phyloP scores from a whole-genome alignment of 768 basidiomycete genomes.

The Russula sp. region DNA sequence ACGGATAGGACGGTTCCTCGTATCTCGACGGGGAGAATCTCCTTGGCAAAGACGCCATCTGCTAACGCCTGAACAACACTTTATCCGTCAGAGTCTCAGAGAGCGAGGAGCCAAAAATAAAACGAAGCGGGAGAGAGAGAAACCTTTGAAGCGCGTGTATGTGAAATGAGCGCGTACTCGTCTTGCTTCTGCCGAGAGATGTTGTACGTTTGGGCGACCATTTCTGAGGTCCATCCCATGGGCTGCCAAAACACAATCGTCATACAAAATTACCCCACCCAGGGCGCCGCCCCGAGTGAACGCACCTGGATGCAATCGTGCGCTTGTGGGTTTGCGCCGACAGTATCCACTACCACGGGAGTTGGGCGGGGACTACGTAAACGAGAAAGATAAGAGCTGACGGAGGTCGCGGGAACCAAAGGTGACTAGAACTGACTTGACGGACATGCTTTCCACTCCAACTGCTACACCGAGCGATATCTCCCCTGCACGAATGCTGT shows the following conservation, averaged over 20 bases:
- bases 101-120: no score
- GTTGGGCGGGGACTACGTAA: slow-evolving; percentile 64
- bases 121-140: slow-evolving; percentile 7
- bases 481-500: slow-evolving; percentile 80
- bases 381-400: slow-evolving; percentile 13
- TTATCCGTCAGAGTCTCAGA: neutral
- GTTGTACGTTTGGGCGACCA: slow-evolving; percentile 79
- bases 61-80: slow-evolving; percentile 50
- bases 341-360: slow-evolving; percentile 57
- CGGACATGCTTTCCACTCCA: slow-evolving; percentile 80
- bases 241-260: slow-evolving; percentile 46
- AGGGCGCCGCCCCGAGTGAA: neutral
- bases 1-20: slow-evolving; percentile 61
- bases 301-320: slow-evolving; percentile 72
- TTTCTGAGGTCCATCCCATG: slow-evolving; percentile 95
- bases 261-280: slow-evolving; percentile 4
- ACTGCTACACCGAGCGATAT: slow-evolving; percentile 83
- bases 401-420: slow-evolving; percentile 19
- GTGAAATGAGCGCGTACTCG: slow-evolving; percentile 84
- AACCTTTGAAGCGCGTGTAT: slow-evolving; percentile 72
- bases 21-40: slow-evolving; percentile 85
- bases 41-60: slow-evolving; percentile 72
- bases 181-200: slow-evolving; percentile 82
- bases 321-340: slow-evolving; percentile 60
- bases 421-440: slow-evolving; percentile 51